These are phyloP conservation scores for Farysia itapuensis DNA, from an alignment of 1,284 basidiomycete genomes.

Conservation along the genomic window DNA sequence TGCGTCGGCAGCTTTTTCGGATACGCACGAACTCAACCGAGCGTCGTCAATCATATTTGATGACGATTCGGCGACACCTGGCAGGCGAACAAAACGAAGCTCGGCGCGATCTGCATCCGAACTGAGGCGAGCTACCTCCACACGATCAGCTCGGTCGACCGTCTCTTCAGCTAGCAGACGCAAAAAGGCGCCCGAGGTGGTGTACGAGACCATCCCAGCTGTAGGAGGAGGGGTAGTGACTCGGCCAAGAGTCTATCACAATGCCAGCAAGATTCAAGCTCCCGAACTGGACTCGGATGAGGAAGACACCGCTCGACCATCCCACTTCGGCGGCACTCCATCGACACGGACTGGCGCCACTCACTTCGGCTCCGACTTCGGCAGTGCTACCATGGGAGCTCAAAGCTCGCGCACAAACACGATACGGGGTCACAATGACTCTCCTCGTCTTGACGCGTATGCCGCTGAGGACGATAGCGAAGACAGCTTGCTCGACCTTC, in stretches of 20 bases:
- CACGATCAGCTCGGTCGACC: constrained; percentile 3
- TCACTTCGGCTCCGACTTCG: constrained; percentile 28
- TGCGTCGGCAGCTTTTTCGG: constrained; percentile 41
- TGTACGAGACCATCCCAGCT: constrained; percentile 72
- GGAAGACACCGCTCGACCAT: constrained; percentile 31
- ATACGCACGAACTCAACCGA: constrained; percentile 31
- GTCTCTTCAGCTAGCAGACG: background rate
- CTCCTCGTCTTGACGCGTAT: constrained; percentile 18
- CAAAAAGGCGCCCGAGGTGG: constrained; percentile 16
- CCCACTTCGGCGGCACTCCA: constrained; percentile 27
- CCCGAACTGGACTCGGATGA: constrained; percentile 44
- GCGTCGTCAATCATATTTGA: constrained; percentile 42
- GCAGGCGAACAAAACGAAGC: constrained; percentile 14
- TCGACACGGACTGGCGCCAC: constrained; percentile 32
- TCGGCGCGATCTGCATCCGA: background rate
- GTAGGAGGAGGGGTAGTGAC: constrained; percentile 76
- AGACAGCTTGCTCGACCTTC: constrained; percentile 30
- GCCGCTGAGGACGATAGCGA: constrained; percentile 26
- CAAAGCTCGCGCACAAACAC: constrained; percentile 36
- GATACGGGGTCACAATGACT: constrained; percentile 15
- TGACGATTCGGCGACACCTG: constrained; percentile 12
- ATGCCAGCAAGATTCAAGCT: constrained; percentile 67
- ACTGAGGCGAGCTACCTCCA: background rate
- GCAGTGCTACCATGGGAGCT: constrained; percentile 31
- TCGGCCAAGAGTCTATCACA: constrained; percentile 73